Conservation (phyloP, 139 green algal species). For the Closterium sp. region DNA sequence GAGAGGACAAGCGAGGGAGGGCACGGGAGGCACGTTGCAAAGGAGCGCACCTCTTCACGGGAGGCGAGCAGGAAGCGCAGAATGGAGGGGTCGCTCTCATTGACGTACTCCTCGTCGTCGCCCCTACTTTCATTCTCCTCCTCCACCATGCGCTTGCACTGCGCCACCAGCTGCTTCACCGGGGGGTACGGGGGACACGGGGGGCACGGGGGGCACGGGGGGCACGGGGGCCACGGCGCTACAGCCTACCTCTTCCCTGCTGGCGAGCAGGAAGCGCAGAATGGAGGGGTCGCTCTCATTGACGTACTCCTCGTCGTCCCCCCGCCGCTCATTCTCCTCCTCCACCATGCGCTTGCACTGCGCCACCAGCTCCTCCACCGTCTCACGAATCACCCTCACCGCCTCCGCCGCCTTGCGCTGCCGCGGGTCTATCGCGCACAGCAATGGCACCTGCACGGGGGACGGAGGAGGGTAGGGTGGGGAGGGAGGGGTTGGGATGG, state of each 20-base stretch:
- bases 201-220: too few relatives aligned
- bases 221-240: too few relatives aligned
- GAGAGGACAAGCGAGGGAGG: background rate
- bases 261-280: constrained; percentile 93
- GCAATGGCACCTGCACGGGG: constrained; percentile 68
- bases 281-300: constrained; percentile 88
- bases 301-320: constrained; percentile 68
- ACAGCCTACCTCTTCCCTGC: constrained; percentile 89
- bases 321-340: constrained; percentile 67
- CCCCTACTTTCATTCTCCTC: constrained; percentile 66
- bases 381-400: constrained; percentile 86
- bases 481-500: background rate
- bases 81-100: constrained; percentile 85
- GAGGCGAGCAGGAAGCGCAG: constrained; percentile 95
- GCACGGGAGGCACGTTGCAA: too few relatives aligned
- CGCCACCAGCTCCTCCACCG: constrained; percentile 85
- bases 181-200: too few relatives aligned
- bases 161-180: constrained; percentile 85
- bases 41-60: constrained; percentile 39
- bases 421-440: constrained; percentile 49
- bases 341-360: constrained; percentile 91
- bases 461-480: too few relatives aligned
- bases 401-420: constrained; percentile 70
- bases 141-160: constrained; percentile 91
- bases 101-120: constrained; percentile 72